These are phyloP conservation scores for Rhodotorula paludigena DNA, from an alignment of 768 basidiomycete genomes.

Conservation along the genomic window DNA sequence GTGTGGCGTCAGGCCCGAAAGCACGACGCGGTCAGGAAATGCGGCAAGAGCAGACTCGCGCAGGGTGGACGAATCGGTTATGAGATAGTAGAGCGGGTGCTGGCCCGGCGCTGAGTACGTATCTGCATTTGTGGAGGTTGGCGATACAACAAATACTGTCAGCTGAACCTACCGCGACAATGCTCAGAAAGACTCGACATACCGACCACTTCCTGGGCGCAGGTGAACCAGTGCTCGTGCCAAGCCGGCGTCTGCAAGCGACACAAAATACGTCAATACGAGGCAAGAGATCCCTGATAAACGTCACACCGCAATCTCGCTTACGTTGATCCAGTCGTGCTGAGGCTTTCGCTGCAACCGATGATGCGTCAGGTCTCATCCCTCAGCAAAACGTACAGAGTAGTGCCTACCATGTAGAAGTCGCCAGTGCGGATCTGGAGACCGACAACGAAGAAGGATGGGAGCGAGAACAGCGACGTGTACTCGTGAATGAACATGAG, in stretches of 20 bases:
- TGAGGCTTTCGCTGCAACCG: neutral
- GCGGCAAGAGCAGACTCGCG: neutral
- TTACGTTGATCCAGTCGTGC: neutral
- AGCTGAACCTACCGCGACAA: neutral
- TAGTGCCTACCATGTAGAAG: constrained; percentile 5
- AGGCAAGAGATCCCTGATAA: neutral
- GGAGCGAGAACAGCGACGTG: constrained; percentile 13
- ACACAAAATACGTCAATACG: neutral
- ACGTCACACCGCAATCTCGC: too few relatives aligned
- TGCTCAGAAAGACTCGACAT: neutral
- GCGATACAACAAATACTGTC: neutral
- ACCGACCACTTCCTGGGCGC: constrained; percentile 11
- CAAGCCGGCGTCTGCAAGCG: neutral
- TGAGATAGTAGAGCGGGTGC: constrained; percentile 17
- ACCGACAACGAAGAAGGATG: constrained; percentile 11
- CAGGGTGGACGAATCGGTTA: constrained; percentile 20
- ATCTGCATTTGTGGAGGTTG: neutral
- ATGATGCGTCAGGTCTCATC: too few relatives aligned
- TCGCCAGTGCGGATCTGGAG: constrained; percentile 27
- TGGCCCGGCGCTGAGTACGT: constrained; percentile 5
- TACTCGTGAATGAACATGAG: constrained; percentile 25
- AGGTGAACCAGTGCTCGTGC: neutral
- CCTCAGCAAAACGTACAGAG: neutral
- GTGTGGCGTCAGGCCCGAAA: constrained; percentile 11
- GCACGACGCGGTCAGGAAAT: constrained; percentile 18